phyloP scores from a whole-genome alignment of 83 land plant genomes.

The Diphasiastrum complanatum region DNA sequence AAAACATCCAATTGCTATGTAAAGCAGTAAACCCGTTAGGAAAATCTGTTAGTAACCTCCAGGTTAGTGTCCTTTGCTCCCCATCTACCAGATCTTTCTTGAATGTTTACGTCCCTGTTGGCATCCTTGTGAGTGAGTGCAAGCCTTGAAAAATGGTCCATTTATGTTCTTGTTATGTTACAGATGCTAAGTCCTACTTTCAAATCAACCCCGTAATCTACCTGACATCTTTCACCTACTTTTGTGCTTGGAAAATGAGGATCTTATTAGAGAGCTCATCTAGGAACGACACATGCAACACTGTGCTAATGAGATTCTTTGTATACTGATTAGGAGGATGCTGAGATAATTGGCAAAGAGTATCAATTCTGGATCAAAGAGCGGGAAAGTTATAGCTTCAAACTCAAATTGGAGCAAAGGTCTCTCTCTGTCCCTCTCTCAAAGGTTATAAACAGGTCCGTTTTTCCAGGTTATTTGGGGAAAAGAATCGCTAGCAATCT shows the following conservation, averaged over 20 bases:
- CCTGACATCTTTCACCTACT: too few species aligned
- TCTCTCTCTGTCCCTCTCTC: too few species aligned
- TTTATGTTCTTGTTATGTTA: too few species aligned
- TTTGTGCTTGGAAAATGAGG: too few species aligned
- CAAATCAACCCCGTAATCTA: too few species aligned
- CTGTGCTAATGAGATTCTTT: slow-evolving; percentile 3
- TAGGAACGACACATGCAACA: not conserved
- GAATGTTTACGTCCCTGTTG: not conserved
- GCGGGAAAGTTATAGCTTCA: slow-evolving; percentile 11
- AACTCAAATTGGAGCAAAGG: slow-evolving; percentile 24
- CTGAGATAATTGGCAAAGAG: slow-evolving; percentile 32
- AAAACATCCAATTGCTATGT: slow-evolving; percentile 19
- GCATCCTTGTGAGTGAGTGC: too few species aligned
- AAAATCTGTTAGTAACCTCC: slow-evolving; percentile 23
- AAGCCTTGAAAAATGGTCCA: too few species aligned
- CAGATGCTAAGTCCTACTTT: too few species aligned
- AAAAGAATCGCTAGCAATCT: too few species aligned
- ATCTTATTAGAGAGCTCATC: not conserved
- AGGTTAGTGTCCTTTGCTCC: slow-evolving; percentile 12
- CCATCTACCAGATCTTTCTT: not conserved
- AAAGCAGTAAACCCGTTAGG: slow-evolving; percentile 22
- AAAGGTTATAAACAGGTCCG: too few species aligned
- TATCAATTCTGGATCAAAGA: slow-evolving; percentile 38
- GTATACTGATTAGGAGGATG: slow-evolving; percentile 30
- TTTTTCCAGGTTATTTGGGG: too few species aligned